These are phyloP conservation scores for Erodium moschatum DNA, from an alignment of 441 rosid species.

Conservation along the genomic window DNA sequence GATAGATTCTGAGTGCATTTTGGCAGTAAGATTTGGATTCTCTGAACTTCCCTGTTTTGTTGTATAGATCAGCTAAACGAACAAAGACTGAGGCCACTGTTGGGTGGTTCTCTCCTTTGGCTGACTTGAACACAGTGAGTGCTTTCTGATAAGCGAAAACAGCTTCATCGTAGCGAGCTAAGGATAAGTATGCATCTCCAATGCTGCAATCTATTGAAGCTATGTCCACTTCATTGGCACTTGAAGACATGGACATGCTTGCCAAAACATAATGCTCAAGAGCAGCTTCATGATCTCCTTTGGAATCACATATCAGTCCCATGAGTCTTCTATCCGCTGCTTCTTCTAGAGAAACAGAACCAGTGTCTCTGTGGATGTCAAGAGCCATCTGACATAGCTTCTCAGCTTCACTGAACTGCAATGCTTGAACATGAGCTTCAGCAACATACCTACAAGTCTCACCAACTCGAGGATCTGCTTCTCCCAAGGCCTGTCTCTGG, in stretches of 20 bases:
- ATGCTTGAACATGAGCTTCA: conserved; percentile 76
- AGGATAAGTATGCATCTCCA: conserved; percentile 72
- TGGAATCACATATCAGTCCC: conserved; percentile 69
- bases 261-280: conserved; percentile 77
- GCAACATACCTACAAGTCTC: conserved; percentile 77
- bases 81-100: conserved; percentile 66
- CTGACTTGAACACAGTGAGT: conserved; percentile 56
- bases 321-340: conserved; percentile 75
- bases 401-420: conserved; percentile 72
- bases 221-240: conserved; percentile 55
- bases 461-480: conserved; percentile 54
- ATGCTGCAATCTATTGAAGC: conserved; percentile 77
- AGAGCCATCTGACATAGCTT: conserved; percentile 61
- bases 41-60: conserved; percentile 63
- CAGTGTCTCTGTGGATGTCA: too few relatives aligned
- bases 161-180: conserved; percentile 82
- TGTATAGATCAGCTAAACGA: conserved; percentile 73
- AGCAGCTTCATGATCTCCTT: conserved; percentile 68
- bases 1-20: conserved; percentile 67
- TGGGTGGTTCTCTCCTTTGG: conserved; percentile 75
- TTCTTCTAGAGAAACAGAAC: conserved; percentile 66
- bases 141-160: conserved; percentile 80
- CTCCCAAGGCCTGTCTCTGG: conserved; percentile 71
- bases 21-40: conserved; percentile 76
- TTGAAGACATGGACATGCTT: conserved; percentile 79